Conservation (phyloP, 2,329 filamentous ascomycete genomes). For the Cladophialophora psammophila region DNA sequence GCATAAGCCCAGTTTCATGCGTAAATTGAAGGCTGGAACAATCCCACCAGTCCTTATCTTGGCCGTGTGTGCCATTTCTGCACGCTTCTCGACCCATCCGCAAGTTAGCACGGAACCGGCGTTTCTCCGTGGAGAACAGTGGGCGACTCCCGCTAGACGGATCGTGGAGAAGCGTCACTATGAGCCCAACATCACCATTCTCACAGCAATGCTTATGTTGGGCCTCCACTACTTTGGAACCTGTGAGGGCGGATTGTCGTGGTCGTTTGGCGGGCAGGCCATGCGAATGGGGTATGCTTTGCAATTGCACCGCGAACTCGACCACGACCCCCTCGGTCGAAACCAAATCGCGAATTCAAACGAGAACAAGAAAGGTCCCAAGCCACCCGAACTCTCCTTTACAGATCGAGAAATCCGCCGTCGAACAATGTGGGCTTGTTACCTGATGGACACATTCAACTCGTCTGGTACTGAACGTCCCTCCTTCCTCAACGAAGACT, state of each 20-base stretch:
- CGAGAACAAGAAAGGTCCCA: constrained; percentile 39
- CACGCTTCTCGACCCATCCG: constrained; percentile 90
- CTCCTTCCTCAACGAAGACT: constrained; percentile 88
- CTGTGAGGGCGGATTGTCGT: constrained; percentile 93
- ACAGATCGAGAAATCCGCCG: constrained; percentile 92
- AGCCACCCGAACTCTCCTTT: constrained; percentile 75
- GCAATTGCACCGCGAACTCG: constrained; percentile 89
- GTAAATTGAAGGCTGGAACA: constrained; percentile 74
- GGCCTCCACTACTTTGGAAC: constrained; percentile 96
- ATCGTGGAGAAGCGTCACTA: constrained; percentile 90
- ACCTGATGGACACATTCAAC: constrained; percentile 96
- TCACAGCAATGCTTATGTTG: constrained; percentile 87
- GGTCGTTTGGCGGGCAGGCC: constrained; percentile 93
- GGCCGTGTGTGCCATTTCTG: constrained; percentile 95
- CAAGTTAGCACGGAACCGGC: constrained; percentile 76
- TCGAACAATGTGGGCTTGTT: constrained; percentile 97
- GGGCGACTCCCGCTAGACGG: constrained; percentile 84
- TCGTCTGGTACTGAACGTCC: constrained; percentile 93
- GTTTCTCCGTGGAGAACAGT: constrained; percentile 88
- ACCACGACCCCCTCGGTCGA: constrained; percentile 76
- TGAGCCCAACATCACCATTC: constrained; percentile 92
- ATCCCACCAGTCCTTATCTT: constrained; percentile 89
- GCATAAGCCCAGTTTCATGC: constrained; percentile 97
- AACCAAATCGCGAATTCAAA: constrained; percentile 50
- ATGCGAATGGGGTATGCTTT: constrained; percentile 97